Evolutionary conservation across 176 grass and related monocot genomes (phyloP), one percentile per base, ranked within the genome.

Genomic region (Phyllostachys edulis): DNA sequence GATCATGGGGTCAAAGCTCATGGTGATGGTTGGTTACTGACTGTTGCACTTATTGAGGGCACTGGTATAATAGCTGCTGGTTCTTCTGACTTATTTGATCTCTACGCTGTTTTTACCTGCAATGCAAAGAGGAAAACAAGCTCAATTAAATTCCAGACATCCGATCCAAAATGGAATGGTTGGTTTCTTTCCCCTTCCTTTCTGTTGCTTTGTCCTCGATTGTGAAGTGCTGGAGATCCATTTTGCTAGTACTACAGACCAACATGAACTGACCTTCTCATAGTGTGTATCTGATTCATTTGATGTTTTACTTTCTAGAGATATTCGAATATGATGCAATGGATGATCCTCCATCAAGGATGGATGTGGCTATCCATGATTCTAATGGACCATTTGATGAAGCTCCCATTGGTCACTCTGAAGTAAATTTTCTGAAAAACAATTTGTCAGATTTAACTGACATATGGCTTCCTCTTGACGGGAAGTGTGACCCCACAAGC

Each of bases 141-240:
- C 85, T 98, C 96, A 60, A 95, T 90, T 42, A 98, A 98, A 83
- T 98, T 98, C 62, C 96, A 93, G 26, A 92, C 93, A 16, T 80
- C 89, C 60, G 83, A 95, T 38, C 96, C 96, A 78, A 94, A 95
- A 78, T 98, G 96, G 96, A 98, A 98, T 77, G 96, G 96, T 98
- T 86, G 54, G 68, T 73, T 78, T 79, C 39, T 71, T 51, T 66
- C 24, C 21, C 15, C 57, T 90, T 70, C 7, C 46, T 18, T 44
- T 70, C 15, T 86, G 24, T 72, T 77, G 0, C 27, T 65, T 78
- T 78, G 7, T 41, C 50, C 26, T 65, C 11, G 78, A 34, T 5
- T 38, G 57, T 44, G 70, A 75, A 75, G 47, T 59, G 39, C 2
- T 73, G 37, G 23, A 14, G 14, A 64, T 66, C 67, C 21, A 34